Percentiles rank a stretch among this genome's conserved stretches.
Conservation (phyloP, 2,329 filamentous ascomycete species). For the Fusarium floridanum region DNA sequence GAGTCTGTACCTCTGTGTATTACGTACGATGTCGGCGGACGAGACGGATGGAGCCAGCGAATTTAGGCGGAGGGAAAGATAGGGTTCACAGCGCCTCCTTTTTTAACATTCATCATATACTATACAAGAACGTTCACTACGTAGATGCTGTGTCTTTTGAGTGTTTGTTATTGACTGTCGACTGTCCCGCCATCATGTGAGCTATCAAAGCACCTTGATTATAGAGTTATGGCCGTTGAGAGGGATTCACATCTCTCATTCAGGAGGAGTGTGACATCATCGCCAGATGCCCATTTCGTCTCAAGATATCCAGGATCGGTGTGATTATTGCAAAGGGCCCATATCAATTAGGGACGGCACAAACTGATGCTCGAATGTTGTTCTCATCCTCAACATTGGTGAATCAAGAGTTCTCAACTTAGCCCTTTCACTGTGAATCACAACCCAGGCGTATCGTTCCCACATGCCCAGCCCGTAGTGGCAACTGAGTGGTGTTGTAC, state of each 20-base stretch:
- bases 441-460: neutral
- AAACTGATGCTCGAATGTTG: no score
- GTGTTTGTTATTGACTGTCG: neutral
- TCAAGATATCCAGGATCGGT: neutral
- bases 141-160: neutral
- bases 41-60: constrained; percentile 18
- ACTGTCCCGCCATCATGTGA: neutral
- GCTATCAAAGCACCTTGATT: neutral
- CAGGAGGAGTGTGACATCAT: neutral
- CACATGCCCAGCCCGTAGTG: neutral
- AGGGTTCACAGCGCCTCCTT: constrained; percentile 36
- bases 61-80: constrained; percentile 22
- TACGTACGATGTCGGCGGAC: constrained; percentile 31
- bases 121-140: constrained; percentile 38
- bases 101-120: constrained; percentile 38
- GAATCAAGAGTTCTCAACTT: neutral
- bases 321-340: neutral
- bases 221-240: neutral
- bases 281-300: neutral
- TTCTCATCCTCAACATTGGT: neutral
- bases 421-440: neutral
- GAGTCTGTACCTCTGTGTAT: constrained; percentile 41
- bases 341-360: neutral
- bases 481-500: constrained; percentile 34
- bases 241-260: neutral